These are phyloP conservation scores for Ogataea methanolica DNA, from an alignment of 805 yeast genomes.

Conservation along the genomic window DNA sequence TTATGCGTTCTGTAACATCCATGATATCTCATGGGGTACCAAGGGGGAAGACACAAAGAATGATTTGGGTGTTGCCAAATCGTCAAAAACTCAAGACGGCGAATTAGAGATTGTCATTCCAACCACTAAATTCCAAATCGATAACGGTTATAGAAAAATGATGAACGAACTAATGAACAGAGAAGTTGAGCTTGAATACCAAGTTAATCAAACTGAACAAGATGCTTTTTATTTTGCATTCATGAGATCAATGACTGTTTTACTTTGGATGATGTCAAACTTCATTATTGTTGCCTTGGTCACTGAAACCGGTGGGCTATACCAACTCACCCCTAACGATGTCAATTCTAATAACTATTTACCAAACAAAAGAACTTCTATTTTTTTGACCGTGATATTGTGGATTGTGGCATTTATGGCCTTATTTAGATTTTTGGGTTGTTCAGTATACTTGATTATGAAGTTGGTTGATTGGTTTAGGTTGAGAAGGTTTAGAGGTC, in stretches of 20 bases:
- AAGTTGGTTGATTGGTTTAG: slow-evolving; percentile 19
- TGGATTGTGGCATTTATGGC: slow-evolving; percentile 96
- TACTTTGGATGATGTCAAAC: slow-evolving; percentile 86
- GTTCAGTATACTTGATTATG: slow-evolving; percentile 50
- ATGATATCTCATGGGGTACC: slow-evolving; percentile 97
- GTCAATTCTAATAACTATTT: slow-evolving; percentile 27
- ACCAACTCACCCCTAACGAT: slow-evolving; percentile 36
- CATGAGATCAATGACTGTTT: slow-evolving; percentile 82
- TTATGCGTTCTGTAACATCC: slow-evolving; percentile 93
- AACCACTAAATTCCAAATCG: slow-evolving; percentile 71
- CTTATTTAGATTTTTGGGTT: slow-evolving; percentile 73
- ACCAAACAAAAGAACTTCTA: slow-evolving; percentile 43
- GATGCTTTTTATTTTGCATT: slow-evolving; percentile 85
- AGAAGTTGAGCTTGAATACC: slow-evolving; percentile 21
- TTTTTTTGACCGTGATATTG: slow-evolving; percentile 76
- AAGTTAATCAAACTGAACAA: slow-evolving; percentile 35
- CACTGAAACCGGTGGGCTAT: slow-evolving; percentile 76
- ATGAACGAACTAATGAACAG: slow-evolving; percentile 50
- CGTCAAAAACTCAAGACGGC: slow-evolving; percentile 49
- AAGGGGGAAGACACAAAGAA: slow-evolving; percentile 72
- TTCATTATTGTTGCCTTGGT: slow-evolving; percentile 79
- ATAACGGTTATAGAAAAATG: slow-evolving; percentile 64
- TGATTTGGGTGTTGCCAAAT: slow-evolving; percentile 82
- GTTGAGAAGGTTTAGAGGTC: slow-evolving; percentile 12
- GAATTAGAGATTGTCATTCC: slow-evolving; percentile 70